A percentile compares a stretch with the other conserved stretches of the same genome.
Evolutionary conservation across 208 protist genomes (phyloP).

Genomic region (Acanthamoeba divionensis): DNA sequence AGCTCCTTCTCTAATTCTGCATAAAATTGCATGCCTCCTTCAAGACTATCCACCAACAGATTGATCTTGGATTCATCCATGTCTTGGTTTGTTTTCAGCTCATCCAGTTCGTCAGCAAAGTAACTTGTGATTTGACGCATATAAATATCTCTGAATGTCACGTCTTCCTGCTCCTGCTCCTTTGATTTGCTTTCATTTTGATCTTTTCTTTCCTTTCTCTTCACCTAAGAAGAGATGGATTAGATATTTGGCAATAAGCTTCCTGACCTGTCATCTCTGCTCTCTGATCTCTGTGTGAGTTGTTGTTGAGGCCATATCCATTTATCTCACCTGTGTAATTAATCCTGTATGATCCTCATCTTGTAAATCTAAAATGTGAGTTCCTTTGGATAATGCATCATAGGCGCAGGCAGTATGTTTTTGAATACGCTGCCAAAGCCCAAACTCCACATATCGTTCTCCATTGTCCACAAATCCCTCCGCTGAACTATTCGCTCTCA

Average conservation of each 20-base stretch:
- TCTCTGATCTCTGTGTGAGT: too few species aligned
- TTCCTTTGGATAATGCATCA: neutral
- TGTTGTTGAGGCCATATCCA: neutral
- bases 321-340: neutral
- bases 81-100: neutral
- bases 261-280: too few species aligned
- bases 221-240: too few species aligned
- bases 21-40: constrained; percentile 17
- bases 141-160: constrained; percentile 5
- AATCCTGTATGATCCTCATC: neutral
- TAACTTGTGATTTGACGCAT: constrained; percentile 10
- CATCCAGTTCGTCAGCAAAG: constrained; percentile 33
- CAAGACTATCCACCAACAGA: constrained; percentile 13
- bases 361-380: neutral
- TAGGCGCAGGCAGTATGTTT: neutral
- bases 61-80: constrained; percentile 32
- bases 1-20: constrained; percentile 6
- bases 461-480: constrained; percentile 36
- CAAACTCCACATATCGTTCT: constrained; percentile 17
- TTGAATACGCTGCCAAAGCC: neutral
- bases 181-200: neutral
- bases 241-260: too few species aligned
- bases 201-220: neutral
- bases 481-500: neutral
- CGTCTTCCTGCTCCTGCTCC: neutral